Conservation (phyloP, 2,329 filamentous ascomycete species). For the Stagonosporopsis vannaccii region DNA sequence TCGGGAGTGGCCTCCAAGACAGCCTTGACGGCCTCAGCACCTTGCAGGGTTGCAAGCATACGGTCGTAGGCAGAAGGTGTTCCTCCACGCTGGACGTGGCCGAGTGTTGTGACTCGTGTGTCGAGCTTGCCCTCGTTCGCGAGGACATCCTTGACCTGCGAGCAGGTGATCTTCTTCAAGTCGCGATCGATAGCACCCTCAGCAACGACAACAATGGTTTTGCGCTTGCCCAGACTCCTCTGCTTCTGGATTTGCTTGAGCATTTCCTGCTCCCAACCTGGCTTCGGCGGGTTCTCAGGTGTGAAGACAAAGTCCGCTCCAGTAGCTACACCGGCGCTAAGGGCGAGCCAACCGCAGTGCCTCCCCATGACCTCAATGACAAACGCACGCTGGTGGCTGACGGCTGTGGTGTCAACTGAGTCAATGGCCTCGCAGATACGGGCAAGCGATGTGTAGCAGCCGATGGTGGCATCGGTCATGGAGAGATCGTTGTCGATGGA, state of each 20-base stretch:
- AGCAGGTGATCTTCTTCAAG: conserved; percentile 81
- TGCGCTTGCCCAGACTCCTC: conserved; percentile 86
- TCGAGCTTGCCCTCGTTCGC: conserved; percentile 82
- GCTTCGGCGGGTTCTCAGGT: conserved; percentile 86
- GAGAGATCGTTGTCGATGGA: conserved; percentile 99
- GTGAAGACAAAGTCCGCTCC: conserved; percentile 98
- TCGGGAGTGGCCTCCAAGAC: conserved; percentile 69
- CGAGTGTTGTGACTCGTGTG: conserved; percentile 91
- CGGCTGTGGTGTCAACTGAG: conserved; percentile 93
- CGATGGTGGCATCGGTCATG: conserved; percentile 95
- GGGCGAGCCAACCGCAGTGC: conserved; percentile 95
- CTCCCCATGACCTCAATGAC: conserved; percentile 97
- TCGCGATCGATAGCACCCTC: conserved; percentile 79
- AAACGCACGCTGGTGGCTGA: conserved; percentile 93
- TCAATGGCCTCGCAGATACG: conserved; percentile 96
- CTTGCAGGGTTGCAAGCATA: conserved; percentile 90
- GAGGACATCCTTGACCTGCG: conserved; percentile 87
- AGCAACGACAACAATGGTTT: conserved; percentile 97
- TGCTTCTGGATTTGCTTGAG: conserved; percentile 65
- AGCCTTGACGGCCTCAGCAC: conserved; percentile 42
- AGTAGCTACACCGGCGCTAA: conserved; percentile 94
- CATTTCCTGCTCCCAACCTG: conserved; percentile 75
- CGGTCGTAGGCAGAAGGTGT: conserved; percentile 92
- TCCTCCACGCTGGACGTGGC: conserved; percentile 96
- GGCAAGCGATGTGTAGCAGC: conserved; percentile 90